Evolutionary conservation across 768 basidiomycete species (phyloP).

Genomic region (Hebeloma cylindrosporum): DNA sequence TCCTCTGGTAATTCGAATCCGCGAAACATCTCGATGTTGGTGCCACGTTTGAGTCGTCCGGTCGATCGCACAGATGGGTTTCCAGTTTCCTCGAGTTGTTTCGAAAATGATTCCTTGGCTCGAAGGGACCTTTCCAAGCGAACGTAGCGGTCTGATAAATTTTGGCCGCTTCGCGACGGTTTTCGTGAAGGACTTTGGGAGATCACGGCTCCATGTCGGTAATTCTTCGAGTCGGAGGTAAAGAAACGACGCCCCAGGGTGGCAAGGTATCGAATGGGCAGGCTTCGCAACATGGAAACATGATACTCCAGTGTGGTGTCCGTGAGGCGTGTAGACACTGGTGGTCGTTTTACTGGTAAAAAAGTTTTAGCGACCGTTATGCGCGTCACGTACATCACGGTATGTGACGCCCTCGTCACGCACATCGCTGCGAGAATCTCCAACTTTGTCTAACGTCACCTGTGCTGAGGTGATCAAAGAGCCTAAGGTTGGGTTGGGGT

Average conservation of each 20-base stretch:
- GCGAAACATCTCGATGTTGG: slow-evolving; percentile 42
- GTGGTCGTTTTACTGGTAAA: too few relatives aligned
- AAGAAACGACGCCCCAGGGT: slow-evolving; percentile 9
- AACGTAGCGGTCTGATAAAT: slow-evolving; percentile 56
- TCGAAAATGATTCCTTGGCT: slow-evolving; percentile 39
- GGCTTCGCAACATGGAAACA: slow-evolving; percentile 20
- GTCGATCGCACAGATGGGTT: slow-evolving; percentile 2
- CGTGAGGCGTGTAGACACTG: too few relatives aligned
- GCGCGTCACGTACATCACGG: too few relatives aligned
- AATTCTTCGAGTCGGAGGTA: neutral
- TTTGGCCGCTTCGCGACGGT: slow-evolving; percentile 49
- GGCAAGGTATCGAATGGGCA: slow-evolving; percentile 3
- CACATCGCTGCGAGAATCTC: too few relatives aligned
- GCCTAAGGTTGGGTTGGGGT: too few relatives aligned
- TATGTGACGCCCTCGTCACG: too few relatives aligned
- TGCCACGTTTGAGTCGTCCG: slow-evolving; percentile 4
- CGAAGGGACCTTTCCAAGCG: slow-evolving; percentile 55
- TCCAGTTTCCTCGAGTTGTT: slow-evolving; percentile 29
- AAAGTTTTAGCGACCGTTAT: too few relatives aligned
- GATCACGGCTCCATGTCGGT: slow-evolving; percentile 15
- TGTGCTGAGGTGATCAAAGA: too few relatives aligned
- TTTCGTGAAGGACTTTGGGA: slow-evolving; percentile 12
- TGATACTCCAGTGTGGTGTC: slow-evolving; percentile 3
- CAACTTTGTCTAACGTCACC: too few relatives aligned
- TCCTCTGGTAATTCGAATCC: slow-evolving; percentile 61